Base-by-base conservation (phyloP, 2,329 filamentous ascomycete species). In the Davidsoniella eucalypti region DNA sequence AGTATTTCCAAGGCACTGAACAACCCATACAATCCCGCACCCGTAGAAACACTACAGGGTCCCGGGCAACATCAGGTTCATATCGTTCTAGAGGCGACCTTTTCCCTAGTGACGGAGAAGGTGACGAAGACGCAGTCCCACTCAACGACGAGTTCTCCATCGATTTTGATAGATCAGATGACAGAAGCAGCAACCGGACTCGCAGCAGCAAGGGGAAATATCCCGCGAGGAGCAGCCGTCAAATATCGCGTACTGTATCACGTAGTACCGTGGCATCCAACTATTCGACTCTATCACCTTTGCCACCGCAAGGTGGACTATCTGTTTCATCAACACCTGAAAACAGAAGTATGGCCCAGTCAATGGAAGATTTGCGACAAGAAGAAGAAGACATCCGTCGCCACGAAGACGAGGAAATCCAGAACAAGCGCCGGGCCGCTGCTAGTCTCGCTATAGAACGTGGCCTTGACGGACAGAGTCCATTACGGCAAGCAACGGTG, bases 101-200 rank as follows among this genome's bases (percentile, higher is more conserved):
- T 10, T 92, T 95, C 57, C 87, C 87, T 0, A 94, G 87, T 58
- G 87, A 94, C 55, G 77, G 74, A 44, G 78, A 82, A 59, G 87
- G 88, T 49, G 87, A 93, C 55, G 88, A 94, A 62, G 90, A 96
- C 64, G 90, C 90, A 1, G 78, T 94, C n/a, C 85, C 87, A 10
- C 67, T 96, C 16, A 86, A 90, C 58, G 90, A 95, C 60, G 88
- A 95, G 60, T 93, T 96, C 58, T 85, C 87, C 2, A 80, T 94
- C 61, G 78, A 80, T 2, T 70, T 95, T 54, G 81, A 87, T 54
- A 76, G 83, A 48, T 78, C 82, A 56, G 87, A 92, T 51, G 83
- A 87, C 58, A 73, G 75, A 43, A 81, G 80, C 56, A 87, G 82
- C 58, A 76, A 73, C 43, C 82, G 74, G 55, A 78, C 74, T 18